Percentiles rank a stretch among this genome's conserved stretches.
These are phyloP conservation scores for Agaricales sp. DNA, from an alignment of 1,284 basidiomycete genomes.

Conservation along the genomic window DNA sequence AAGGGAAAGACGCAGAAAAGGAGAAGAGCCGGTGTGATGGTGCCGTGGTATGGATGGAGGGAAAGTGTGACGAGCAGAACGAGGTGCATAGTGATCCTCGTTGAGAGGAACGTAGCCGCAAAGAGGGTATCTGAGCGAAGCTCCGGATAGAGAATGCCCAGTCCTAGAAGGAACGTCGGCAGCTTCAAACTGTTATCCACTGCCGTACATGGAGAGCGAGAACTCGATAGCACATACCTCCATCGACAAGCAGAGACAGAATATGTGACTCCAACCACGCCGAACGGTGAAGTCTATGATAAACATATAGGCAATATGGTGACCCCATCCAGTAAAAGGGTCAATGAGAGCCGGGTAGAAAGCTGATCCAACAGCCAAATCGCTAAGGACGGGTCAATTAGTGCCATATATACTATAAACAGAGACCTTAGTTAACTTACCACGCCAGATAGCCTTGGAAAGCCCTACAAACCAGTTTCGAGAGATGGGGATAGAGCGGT, in stretches of 20 bases:
- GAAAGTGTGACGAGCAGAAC: conserved; percentile 26
- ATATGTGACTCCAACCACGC: conserved; percentile 31
- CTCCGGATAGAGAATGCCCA: conserved; percentile 34
- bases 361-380: conserved; percentile 25
- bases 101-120: conserved; percentile 38
- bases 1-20: conserved; percentile 35
- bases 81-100: conserved; percentile 43
- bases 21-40: conserved; percentile 28
- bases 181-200: too few relatives aligned
- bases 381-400: conserved; percentile 17
- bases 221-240: conserved; percentile 30
- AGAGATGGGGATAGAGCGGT: conserved; percentile 12
- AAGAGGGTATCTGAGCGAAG: conserved; percentile 42
- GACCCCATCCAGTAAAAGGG: conserved; percentile 49
- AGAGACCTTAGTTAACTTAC: too few relatives aligned
- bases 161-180: conserved; percentile 45
- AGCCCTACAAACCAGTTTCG: conserved; percentile 21
- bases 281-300: conserved; percentile 35
- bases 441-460: conserved; percentile 38
- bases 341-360: conserved; percentile 34
- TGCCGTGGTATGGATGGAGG: conserved; percentile 23
- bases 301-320: conserved; percentile 42
- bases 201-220: background rate
- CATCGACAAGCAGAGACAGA: conserved; percentile 39
- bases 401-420: conserved; percentile 3